These are phyloP conservation scores for Teunomyces tritomae DNA, from an alignment of 805 yeast genomes.

Conservation along the genomic window DNA sequence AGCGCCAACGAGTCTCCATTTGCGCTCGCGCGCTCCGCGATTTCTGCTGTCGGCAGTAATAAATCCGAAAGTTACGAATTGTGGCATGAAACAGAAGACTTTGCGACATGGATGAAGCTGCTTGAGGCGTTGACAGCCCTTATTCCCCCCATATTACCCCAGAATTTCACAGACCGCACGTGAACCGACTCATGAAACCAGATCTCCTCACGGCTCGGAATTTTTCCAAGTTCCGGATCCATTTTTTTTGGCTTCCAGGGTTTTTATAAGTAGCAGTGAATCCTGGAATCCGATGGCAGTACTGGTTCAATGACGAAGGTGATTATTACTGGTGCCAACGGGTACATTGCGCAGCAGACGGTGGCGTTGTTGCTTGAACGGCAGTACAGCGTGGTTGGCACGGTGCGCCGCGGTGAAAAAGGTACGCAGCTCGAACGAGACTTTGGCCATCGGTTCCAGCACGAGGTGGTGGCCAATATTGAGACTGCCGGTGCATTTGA, in stretches of 20 bases:
- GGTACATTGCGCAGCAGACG: conserved; percentile 52
- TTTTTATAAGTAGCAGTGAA: too few species aligned
- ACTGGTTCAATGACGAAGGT: neutral
- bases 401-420: conserved; percentile 40
- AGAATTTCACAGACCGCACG: neutral
- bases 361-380: conserved; percentile 37
- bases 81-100: neutral
- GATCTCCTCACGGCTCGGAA: neutral
- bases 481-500: conserved; percentile 46
- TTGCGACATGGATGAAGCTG: neutral
- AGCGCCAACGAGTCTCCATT: neutral
- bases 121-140: neutral
- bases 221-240: neutral
- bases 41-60: neutral
- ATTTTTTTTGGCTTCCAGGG: too few species aligned
- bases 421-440: conserved; percentile 15
- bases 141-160: neutral
- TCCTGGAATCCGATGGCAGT: too few species aligned
- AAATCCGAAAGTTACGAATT: neutral
- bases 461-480: conserved; percentile 47
- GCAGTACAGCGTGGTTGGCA: conserved; percentile 47
- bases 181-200: neutral
- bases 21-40: neutral
- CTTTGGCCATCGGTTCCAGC: conserved; percentile 27
- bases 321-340: conserved; percentile 53